Evolutionary conservation across 805 yeast species (phyloP), one percentile per base, ranked within the genome.

Genomic region (Saccharomycopsis sp.): DNA sequence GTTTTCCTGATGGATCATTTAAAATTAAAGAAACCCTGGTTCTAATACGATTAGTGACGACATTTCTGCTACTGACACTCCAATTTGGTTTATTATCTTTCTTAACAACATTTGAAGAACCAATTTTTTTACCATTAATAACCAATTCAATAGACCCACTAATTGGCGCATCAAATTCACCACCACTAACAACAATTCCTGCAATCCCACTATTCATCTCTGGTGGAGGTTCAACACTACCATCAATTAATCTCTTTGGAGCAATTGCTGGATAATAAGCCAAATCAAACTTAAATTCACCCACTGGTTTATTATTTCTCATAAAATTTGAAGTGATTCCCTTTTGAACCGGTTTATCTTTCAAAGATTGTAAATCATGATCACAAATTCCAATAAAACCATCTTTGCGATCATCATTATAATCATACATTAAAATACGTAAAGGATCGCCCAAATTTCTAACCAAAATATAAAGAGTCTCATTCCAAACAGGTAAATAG

Each of bases 161-260:
- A 5, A 74, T 66, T 21, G 76, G 77, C 19, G 57, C 54, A 33
- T 65, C 59, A 33, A 54, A 54, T 24, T 62, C 67, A 40, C 64
- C 67, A 26, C 53, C 55, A 32, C 62, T 58, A 39, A 85, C 63
- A 48, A 79, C 82, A 53, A 90, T 65, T 56, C 79, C 72, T 17
- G 82, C 77, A 55, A 94, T 80, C 72, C 99, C 99, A 13, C 97
- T 87, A 65, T 90, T 90, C 60, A 86, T 75, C 53, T 87, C 96
- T 37, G 96, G 96, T 38, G 94, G 85, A 39, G 94, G 87, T 53
- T 79, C 81, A 43, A 74, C 70, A 2, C 89, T 81, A 41, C 96
- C 96, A 62, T 87, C 96, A 2, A 85, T 75, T 66, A 54, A 69
- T 62, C 46, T 77, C 70, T 64, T 76, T 70, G 65, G 59, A 47